These are phyloP conservation scores for Crithidia bombi DNA, from an alignment of 208 protist genomes.

Conservation along the genomic window DNA sequence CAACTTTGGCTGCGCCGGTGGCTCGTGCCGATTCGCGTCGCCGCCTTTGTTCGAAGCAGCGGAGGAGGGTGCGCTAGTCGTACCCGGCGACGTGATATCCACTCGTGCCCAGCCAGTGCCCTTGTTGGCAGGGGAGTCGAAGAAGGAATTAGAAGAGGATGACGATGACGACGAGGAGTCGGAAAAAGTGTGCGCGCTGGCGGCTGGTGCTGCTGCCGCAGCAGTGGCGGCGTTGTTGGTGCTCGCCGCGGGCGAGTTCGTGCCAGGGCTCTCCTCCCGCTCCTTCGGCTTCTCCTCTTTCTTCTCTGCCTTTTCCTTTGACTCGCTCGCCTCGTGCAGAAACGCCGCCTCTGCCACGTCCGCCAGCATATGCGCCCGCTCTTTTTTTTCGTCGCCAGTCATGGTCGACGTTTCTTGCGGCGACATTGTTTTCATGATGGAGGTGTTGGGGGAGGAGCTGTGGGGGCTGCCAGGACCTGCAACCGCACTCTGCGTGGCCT, in stretches of 20 bases:
- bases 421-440: constrained; percentile 19
- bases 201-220: not conserved
- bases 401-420: constrained; percentile 6
- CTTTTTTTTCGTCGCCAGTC: not conserved
- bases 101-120: constrained; percentile 7
- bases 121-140: not conserved
- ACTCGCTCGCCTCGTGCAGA: constrained; percentile 5
- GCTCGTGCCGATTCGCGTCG: not conserved
- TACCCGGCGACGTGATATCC: constrained; percentile 1
- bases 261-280: not conserved
- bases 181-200: not conserved
- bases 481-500: not conserved
- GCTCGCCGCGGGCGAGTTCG: not conserved
- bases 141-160: constrained; percentile 24
- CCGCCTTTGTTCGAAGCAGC: not conserved
- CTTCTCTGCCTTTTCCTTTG: not conserved
- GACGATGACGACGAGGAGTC: constrained; percentile 10
- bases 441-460: constrained; percentile 2
- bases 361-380: constrained; percentile 2
- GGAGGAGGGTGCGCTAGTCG: constrained; percentile 2
- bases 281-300: not conserved
- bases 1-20: not conserved
- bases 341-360: constrained; percentile 20
- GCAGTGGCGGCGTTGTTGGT: not conserved
- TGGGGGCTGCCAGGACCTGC: not conserved